Conservation (phyloP, 306 rosid species). For the Trichosanthes cucumerina region DNA sequence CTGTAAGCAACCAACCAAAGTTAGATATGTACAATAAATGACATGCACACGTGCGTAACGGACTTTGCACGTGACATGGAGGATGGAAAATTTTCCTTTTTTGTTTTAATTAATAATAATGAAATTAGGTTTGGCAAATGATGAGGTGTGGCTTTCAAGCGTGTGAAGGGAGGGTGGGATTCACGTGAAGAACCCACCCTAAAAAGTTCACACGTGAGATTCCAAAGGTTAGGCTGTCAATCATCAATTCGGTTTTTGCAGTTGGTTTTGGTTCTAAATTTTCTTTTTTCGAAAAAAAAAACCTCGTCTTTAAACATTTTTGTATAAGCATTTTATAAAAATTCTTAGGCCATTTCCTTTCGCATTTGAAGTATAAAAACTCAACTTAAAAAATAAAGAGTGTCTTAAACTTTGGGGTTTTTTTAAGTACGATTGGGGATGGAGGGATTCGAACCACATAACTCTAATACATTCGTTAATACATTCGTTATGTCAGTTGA, state of each 20-base stretch:
- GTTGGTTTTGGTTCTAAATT: constrained; percentile 25
- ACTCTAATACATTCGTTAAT: no score
- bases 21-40: neutral
- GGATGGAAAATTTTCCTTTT: neutral
- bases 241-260: constrained; percentile 33
- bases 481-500: no score
- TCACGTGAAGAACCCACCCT: constrained; percentile 45
- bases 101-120: neutral
- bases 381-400: no score
- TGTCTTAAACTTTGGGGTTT: no score
- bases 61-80: constrained; percentile 5
- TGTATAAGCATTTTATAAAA: neutral
- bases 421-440: no score
- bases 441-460: no score
- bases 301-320: neutral
- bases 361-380: no score
- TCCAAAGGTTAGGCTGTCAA: constrained; percentile 51
- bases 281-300: neutral
- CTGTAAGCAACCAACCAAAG: neutral
- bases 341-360: neutral
- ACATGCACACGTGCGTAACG: constrained; percentile 10
- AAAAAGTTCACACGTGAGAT: constrained; percentile 5
- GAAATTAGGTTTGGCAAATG: constrained; percentile 8
- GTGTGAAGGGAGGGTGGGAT: constrained; percentile 51
- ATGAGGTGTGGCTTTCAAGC: constrained; percentile 29